Evolutionary conservation across 257 asterid species (phyloP), one percentile per base, ranked within the genome.

Genomic region (Prunella vulgaris): DNA sequence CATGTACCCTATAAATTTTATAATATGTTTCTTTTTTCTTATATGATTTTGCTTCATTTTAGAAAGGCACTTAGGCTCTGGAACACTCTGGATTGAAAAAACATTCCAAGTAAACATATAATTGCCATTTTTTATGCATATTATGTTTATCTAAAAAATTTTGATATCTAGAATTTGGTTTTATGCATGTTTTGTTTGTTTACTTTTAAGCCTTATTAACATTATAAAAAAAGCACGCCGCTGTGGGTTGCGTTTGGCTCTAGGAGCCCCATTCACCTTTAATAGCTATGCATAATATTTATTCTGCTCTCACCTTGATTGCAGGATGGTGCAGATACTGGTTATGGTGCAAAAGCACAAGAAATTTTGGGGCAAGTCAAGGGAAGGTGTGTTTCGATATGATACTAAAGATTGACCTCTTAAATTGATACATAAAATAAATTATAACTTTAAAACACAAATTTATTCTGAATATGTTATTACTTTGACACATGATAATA

Each of bases 331-430:
- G 97, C 99, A 24, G 97, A 94, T 10, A 73, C 2, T 77, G 99
- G 99, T 62, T 94, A 94, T 75, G 97, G 99, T 58, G 99, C 99
- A 14, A 94, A 91, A 86, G 97, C 97, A 48, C 97, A 94, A 79
- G 99, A 89, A 82, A 76, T 94, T 66, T 65, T 94, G 80, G 99
- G 99, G 68, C 97, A 89, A 79, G 99, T 94, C 76, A 86, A 73
- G 79, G 97, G 99, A 83, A 91, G 96, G 99, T 94, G 78, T 60
- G 80, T 64, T 71, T 73, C 69, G 54, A 49, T 58, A 12, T 64
- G 58, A 30, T 52, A 20, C 58, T 61, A 38, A 24, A 8, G n/a
- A 20, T 49, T 49, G 24, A 52, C 59, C 33, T 14, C 69, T 49
- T 13, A 22, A 35, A 67, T 25, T 20, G 33, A n/a, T n/a, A n/a